Base-by-base conservation (phyloP, 805 yeast genomes). In the Candida silvatica region DNA sequence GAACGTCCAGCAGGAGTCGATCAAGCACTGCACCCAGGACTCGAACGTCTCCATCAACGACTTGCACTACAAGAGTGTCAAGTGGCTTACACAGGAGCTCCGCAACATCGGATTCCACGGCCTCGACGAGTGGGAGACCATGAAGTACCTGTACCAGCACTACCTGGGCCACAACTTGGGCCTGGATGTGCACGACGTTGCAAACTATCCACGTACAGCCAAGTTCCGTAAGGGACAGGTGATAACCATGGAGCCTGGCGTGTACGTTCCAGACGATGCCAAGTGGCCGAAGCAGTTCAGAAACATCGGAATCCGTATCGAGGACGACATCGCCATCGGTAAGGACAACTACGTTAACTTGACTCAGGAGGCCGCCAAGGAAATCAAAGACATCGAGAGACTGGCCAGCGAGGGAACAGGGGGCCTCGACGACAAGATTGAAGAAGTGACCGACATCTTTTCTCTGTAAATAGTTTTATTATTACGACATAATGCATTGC, bases 81-180 rank as follows among this genome's bases (percentile, higher is more conserved):
- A 58, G 4, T 55, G 62, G 27, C 64, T 90, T 63, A 68, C 71
- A 19, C 55, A 61, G 34, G 95, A 84, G 44, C 62, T 92, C 38
- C 67, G 69, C 40, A 79, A 84, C 44, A 67, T 80, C 31, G 97
- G 97, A 0, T 74, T 88, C 45, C 46, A 64, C 2, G 53, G 61
- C 17, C 53, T 79, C 16, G 64, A 68, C 31, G 66, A 64, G 20
- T 60, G 69, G 56, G 80, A 78, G 34, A 65, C 71, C 5, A 66
- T 77, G 29, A 59, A 69, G 26, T 51, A 74, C 25, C 58, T 82
- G 25, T 92, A 88, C 52, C 97, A 97, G 0, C 99, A 92, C 56
- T 87, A 84, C 53, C 79, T 92, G 45, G 98, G 98, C 5, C 99
- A 92, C 56, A 87, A 92, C 51, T 64, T 92, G 26, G 99, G 99